Evolutionary conservation across 441 rosid species (phyloP).

Genomic region (Eruca vesicaria): DNA sequence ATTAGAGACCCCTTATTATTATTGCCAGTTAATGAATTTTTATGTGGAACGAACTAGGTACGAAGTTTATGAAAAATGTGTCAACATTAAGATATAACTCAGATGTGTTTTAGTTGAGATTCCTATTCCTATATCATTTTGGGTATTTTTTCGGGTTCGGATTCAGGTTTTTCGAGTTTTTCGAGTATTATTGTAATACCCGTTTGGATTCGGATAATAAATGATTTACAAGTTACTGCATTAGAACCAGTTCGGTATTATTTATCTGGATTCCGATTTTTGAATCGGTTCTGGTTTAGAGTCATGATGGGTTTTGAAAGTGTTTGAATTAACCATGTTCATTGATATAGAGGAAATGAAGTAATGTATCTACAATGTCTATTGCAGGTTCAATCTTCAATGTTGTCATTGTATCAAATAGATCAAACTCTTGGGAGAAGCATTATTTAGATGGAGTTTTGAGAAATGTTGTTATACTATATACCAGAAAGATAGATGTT

Average conservation of each 20-base stretch:
- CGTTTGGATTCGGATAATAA: not conserved
- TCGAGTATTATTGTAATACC: not conserved
- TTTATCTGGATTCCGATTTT: not conserved
- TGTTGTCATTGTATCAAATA: constrained; percentile 23
- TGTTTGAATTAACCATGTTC: not conserved
- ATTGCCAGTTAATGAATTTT: not conserved
- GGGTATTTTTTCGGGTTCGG: not conserved
- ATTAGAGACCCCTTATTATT: too few relatives aligned
- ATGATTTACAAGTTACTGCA: not conserved
- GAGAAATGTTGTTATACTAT: constrained; percentile 21
- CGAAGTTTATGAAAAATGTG: not conserved
- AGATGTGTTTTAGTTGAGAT: not conserved
- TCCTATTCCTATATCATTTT: not conserved
- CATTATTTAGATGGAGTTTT: constrained; percentile 17
- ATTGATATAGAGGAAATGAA: not conserved
- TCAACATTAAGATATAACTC: not conserved
- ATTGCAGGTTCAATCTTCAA: constrained; percentile 13
- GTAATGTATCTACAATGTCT: constrained; percentile 1
- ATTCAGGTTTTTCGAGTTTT: not conserved
- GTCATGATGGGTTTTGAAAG: not conserved
- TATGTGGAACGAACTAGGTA: not conserved
- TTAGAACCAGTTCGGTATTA: not conserved
- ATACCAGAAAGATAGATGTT: constrained; percentile 16
- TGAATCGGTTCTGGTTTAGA: not conserved
- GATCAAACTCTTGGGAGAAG: constrained; percentile 28